A percentile compares a stretch with the other conserved stretches of the same genome.
phyloP scores from a whole-genome alignment of 495 filamentous ascomycete genomes.

The Xylaria longipes region DNA sequence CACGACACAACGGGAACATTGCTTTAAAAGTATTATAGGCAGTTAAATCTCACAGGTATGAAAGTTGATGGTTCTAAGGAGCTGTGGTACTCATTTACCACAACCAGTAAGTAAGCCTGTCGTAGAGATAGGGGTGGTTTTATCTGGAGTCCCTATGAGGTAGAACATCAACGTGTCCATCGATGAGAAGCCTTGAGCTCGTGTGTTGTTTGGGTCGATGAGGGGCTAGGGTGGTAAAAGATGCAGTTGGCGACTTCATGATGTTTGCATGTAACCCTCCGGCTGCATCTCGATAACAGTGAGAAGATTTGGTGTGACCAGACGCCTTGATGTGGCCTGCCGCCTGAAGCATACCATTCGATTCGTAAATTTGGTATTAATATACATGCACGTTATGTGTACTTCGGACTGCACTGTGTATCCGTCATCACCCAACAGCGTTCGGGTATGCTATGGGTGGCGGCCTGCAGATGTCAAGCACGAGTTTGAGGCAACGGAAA shows the following conservation, averaged over 20 bases:
- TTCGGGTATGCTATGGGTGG: conserved; percentile 6
- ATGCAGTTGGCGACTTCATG: conserved; percentile 9
- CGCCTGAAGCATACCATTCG: conserved; percentile 2
- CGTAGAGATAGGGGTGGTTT: not conserved
- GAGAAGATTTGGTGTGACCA: conserved; percentile 6
- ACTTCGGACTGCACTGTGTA: not conserved
- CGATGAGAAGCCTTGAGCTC: not conserved
- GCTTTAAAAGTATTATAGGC: not conserved
- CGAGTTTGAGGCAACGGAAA: conserved; percentile 21
- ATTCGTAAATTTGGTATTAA: not conserved
- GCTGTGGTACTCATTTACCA: not conserved
- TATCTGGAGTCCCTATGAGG: not conserved
- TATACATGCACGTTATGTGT: not conserved
- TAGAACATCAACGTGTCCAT: not conserved
- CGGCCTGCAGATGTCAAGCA: conserved; percentile 23
- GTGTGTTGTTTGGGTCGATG: not conserved
- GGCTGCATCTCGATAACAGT: conserved; percentile 26
- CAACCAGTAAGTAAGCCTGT: not conserved
- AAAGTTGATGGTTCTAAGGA: not conserved
- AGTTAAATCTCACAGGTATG: not conserved
- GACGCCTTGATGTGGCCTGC: conserved; percentile 19
- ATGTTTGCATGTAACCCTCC: conserved; percentile 13
- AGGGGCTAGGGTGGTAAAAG: not conserved
- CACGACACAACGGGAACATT: not conserved
- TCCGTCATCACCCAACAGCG: conserved; percentile 5